Base-by-base conservation (phyloP, 352 stramenopile genomes). In the Lagenidium giganteum region DNA sequence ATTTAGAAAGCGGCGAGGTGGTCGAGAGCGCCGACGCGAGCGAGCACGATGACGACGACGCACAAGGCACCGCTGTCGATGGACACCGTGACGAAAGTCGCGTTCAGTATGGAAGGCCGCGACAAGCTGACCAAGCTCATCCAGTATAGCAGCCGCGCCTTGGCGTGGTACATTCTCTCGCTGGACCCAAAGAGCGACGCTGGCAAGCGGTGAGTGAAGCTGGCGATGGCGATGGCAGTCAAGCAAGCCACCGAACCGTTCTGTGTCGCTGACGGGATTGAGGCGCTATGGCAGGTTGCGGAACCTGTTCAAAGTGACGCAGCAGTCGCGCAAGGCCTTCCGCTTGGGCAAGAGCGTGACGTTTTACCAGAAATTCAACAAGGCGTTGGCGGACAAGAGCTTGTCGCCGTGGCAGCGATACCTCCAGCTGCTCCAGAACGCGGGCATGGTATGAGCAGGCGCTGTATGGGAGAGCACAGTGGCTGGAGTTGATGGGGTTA, bases 91-190 rank as follows among this genome's bases (percentile, higher is more conserved):
- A 59, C 78, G 12, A 67, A 84, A 45, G 61, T 92, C 13, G 75
- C 72, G 29, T 92, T 87, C 57, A 79, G 64, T 50, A 64, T 94
- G 18, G 83, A 94, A 40, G 83, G 83, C 22, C 72, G 83, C 46
- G 83, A 94, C 57, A 94, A 94, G 54, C 68, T 94, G 56, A 87
- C 79, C 57, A 94, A 94, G 65, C 67, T 92, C n/a, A n/a, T 87
- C 57, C 83, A 94, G 75, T 94, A 94, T 42, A 77, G 80, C 36
- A 90, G 75, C 54, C 75, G 83, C 51, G 83, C 71, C 3, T 30
- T 88, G 26, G 77, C 83, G 35, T 94, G 76, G 50, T 91, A 89
- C 56, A 46, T 94, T 11, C 61, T 94, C 4, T 68, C 77, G 2
- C 63, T 69, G 16, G 75, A 94, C 53, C 79, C 79, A 6, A 94